Evolutionary conservation across 1,139 yeast genomes (phyloP), one percentile per base, ranked within the genome.

Genomic region (Blastobotrys capitulatus): DNA sequence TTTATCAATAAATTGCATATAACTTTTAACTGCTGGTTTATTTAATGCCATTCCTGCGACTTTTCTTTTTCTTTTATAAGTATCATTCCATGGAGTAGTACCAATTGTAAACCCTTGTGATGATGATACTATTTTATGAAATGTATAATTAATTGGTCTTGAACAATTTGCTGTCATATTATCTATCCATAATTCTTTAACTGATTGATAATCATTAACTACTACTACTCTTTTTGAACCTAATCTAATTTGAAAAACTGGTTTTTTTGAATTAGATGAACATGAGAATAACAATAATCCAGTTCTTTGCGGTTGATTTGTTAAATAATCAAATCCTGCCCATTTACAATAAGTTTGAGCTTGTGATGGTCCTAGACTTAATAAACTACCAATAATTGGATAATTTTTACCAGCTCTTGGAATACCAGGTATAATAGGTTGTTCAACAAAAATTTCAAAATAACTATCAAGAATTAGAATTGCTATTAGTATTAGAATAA

Each of bases 21-120:
- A 67, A 1, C 58, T 53, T 36, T 56, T 51, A 29, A 68, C 57
- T 2, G 65, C 56, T 1, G 70, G 64, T 29, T 62, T 72, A 59
- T 77, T 80, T 51, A 84, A 67, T 6, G 74, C 71, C 50, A 72
- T 70, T 0, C 82, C 74, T 26, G 83, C 70, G 7, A 75, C 74
- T 58, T 79, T 82, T 57, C 82, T 76, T 61, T 79, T 76, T 22
- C 68, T 68, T 53, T 71, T 70, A 59, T 74, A 83, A 1, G 82
- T 72, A 1, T 67, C 70, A 1, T 85, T 78, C 60, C 75, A 79
- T 1, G 94, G 94, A 0, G 92, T 83, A 0, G 94, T 82, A 0
- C 95, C 95, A 27, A 86, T 75, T 0, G 95, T 86, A 54, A 76
- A 1, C 4, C 68, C 70, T 50, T 80, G 83, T 0, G 82, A 74